These are phyloP conservation scores for Russula ochroleuca DNA, from an alignment of 768 basidiomycete species.

Conservation along the genomic window DNA sequence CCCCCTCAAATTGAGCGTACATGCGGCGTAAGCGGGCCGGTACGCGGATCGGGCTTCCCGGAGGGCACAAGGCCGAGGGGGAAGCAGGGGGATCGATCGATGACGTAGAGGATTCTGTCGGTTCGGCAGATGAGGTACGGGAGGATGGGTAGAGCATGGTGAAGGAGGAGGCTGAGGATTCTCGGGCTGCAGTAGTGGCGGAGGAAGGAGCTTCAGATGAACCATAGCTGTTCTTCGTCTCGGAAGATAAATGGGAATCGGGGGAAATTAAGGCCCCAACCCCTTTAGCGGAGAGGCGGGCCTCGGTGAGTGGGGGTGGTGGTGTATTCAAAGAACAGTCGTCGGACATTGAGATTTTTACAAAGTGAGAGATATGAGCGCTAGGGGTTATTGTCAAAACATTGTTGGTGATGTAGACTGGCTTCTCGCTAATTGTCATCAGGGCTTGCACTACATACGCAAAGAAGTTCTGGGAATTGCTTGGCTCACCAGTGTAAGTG, in stretches of 20 bases:
- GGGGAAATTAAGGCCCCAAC: not conserved
- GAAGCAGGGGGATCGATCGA: slow-evolving; percentile 1
- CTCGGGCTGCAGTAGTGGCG: slow-evolving; percentile 1
- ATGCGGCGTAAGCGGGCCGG: slow-evolving; percentile 21
- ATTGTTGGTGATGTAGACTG: not conserved
- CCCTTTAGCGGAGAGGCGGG: not conserved
- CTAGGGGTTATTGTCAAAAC: slow-evolving; percentile 10
- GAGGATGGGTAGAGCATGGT: slow-evolving; percentile 4
- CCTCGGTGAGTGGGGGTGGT: not conserved
- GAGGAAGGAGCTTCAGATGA: not conserved
- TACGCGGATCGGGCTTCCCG: slow-evolving; percentile 13
- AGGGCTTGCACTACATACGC: not conserved
- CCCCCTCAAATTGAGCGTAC: not conserved
- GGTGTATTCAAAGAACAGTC: slow-evolving; percentile 10
- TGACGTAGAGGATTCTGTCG: not conserved
- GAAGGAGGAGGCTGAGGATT: slow-evolving; percentile 12
- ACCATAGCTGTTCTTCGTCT: not conserved
- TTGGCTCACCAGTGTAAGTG: slow-evolving; percentile 5
- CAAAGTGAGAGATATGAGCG: slow-evolving; percentile 5
- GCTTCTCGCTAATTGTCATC: slow-evolving; percentile 1
- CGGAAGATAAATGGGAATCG: slow-evolving; percentile 6
- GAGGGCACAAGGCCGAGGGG: not conserved
- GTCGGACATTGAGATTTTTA: slow-evolving; percentile 15
- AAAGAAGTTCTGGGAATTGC: not conserved
- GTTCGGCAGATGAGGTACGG: slow-evolving; percentile 14